Conservation (phyloP, 148 eudicot species). For the Silene uniflora region DNA sequence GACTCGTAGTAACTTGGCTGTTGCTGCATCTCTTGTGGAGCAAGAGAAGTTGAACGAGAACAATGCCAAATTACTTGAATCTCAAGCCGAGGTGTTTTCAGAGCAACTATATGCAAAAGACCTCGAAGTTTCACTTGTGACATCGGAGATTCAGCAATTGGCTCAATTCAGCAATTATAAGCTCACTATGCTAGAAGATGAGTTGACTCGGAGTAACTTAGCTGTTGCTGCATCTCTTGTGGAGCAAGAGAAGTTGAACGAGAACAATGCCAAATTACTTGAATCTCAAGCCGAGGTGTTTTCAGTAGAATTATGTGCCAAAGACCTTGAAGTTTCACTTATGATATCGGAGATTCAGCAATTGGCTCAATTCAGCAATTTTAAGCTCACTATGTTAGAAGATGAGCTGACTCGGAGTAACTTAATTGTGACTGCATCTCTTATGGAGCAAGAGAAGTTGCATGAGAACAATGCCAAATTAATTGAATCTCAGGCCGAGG, state of each 20-base stretch:
- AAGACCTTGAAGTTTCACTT: conserved; percentile 60
- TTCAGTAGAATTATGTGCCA: conserved; percentile 45
- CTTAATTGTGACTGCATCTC: conserved; percentile 31
- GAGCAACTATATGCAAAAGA: too few relatives aligned
- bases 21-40: too few relatives aligned
- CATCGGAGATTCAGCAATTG: too few relatives aligned
- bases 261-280: conserved; percentile 38
- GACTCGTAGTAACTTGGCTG: conserved; percentile 15
- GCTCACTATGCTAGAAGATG: too few relatives aligned
- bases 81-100: too few relatives aligned
- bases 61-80: too few relatives aligned
- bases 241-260: conserved; percentile 47
- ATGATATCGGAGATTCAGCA: conserved; percentile 47
- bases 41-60: too few relatives aligned
- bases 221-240: conserved; percentile 35
- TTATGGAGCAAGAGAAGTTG: conserved; percentile 46
- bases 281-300: conserved; percentile 46
- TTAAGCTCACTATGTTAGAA: conserved; percentile 52
- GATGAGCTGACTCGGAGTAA: conserved; percentile 43
- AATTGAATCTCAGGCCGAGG: conserved; percentile 41
- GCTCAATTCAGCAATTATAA: too few relatives aligned
- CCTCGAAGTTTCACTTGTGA: too few relatives aligned
- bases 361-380: conserved; percentile 23
- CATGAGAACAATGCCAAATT: conserved; percentile 42
- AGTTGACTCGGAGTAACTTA: background rate